Evolutionary conservation across 306 rosid species (phyloP).

Genomic region (Trichosanthes cucumerina): DNA sequence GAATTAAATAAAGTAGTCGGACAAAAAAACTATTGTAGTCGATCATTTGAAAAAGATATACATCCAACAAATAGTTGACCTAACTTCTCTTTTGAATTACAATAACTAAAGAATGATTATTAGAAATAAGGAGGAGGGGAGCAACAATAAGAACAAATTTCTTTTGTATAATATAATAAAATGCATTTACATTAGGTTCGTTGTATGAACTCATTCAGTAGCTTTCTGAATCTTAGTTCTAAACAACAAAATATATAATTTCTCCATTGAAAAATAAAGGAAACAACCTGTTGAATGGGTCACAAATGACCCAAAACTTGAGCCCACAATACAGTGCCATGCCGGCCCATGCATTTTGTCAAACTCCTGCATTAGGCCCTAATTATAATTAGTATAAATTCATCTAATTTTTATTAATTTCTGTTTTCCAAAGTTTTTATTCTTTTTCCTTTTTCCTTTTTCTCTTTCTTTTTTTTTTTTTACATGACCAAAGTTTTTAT

Average conservation of each 20-base stretch:
- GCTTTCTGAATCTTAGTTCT: conserved; percentile 75
- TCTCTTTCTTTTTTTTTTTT: too few species aligned
- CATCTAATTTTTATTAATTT: too few species aligned
- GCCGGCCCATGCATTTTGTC: conserved; percentile 92
- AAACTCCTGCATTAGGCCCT: conserved; percentile 61
- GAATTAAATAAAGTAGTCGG: not conserved
- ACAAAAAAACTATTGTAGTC: too few species aligned
- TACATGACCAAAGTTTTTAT: not conserved
- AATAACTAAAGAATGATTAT: not conserved
- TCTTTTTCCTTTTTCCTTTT: too few species aligned
- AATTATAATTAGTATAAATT: not conserved
- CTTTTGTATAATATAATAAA: not conserved
- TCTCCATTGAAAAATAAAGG: conserved; percentile 84
- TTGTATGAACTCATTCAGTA: conserved; percentile 25
- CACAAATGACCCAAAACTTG: conserved; percentile 90
- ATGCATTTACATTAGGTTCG: not conserved
- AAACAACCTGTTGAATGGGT: conserved; percentile 91
- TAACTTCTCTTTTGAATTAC: not conserved
- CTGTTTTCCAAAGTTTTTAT: too few species aligned
- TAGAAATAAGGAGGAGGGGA: not conserved
- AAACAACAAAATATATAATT: conserved; percentile 59
- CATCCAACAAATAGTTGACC: not conserved
- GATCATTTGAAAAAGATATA: not conserved
- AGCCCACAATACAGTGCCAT: conserved; percentile 97
- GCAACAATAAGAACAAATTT: not conserved